Base-by-base conservation (phyloP, 78 protist species). In the Dictyostelium purpureum region DNA sequence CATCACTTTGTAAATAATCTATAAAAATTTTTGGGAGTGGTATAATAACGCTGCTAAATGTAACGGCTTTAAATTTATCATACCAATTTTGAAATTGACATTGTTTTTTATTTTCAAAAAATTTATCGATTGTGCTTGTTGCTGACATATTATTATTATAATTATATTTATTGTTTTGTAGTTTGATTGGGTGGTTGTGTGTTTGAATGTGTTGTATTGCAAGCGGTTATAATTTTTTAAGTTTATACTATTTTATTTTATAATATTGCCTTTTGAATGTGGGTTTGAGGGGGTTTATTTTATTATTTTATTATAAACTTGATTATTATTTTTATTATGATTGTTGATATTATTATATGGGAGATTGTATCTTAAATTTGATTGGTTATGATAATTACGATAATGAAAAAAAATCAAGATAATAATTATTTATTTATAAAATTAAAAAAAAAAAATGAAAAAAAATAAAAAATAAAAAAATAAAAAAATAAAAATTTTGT, bases 1-100 rank as follows among this genome's bases (percentile, higher is more conserved):
- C 69, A 63, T 79, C 94, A 24, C 87, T 70, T 14, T 77, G 43
- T 14, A 94, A 51, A 51, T 77, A 94, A 16, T 76, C 94, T 9
- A 90, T 49, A 21, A 77, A 56, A n/a, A 52, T 71, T 79, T 66
- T 71, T 63, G 94, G 79, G 31, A 79, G 28, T 0, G 74, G 78
- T 24, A 79, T 87, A 28, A 77, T 35, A 21, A 31, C 18, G 56
- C 89, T 87, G 40, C 45, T 33, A 51, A 90, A 77, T 26, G 95
- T 80, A n/a, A 38, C 51, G 21, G 47, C 14, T 38, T 74, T 71
- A 33, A 87, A 87, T 54, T 6, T 40, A 4, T 26, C 37, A 37
- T 74, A 87, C 93, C 93, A 87, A 33, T 77, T 37, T 19, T 63
- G 38, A 43, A 71, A 52, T 26, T 54, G 37, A 57, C 93, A 87